These are phyloP conservation scores for Rosa hybrid DNA, from an alignment of 331 rosid species.

Conservation along the genomic window DNA sequence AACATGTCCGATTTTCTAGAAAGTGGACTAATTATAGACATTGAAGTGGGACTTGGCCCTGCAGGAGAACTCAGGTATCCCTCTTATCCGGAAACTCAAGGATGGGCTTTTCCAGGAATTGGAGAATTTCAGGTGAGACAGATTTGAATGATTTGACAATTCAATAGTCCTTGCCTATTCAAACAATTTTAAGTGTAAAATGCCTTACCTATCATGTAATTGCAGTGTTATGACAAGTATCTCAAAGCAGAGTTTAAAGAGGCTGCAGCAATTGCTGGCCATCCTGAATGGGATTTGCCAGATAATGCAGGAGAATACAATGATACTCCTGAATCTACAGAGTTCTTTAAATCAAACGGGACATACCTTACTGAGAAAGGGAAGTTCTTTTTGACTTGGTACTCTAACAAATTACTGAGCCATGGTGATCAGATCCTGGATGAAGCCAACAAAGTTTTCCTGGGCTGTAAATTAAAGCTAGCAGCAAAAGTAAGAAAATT, in stretches of 20 bases:
- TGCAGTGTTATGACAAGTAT: constrained; percentile 87
- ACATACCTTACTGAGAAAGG: constrained; percentile 74
- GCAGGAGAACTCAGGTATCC: constrained; percentile 92
- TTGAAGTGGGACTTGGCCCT: constrained; percentile 92
- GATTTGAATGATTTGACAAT: constrained; percentile 9
- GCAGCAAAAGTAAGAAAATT: constrained; percentile 65
- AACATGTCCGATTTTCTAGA: constrained; percentile 63
- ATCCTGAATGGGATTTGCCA: constrained; percentile 83
- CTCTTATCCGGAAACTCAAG: constrained; percentile 55
- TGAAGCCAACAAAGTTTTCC: constrained; percentile 75
- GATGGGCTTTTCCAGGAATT: constrained; percentile 82
- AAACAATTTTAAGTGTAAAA: neutral
- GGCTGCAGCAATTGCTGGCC: constrained; percentile 61
- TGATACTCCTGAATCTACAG: constrained; percentile 65
- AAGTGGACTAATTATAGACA: constrained; percentile 61
- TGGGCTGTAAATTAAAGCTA: constrained; percentile 57
- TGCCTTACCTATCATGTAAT: constrained; percentile 22
- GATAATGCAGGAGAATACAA: constrained; percentile 81
- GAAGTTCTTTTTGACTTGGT: constrained; percentile 90
- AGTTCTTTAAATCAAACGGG: constrained; percentile 67
- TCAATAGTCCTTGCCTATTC: neutral
- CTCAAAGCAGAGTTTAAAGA: constrained; percentile 67
- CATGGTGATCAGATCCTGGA: constrained; percentile 85
- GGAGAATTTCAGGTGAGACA: constrained; percentile 83
- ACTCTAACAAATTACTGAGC: constrained; percentile 64